Evolutionary conservation across 2,329 filamentous ascomycete genomes (phyloP), one percentile per base, ranked within the genome.

Genomic region (Aspergillus amoenus): DNA sequence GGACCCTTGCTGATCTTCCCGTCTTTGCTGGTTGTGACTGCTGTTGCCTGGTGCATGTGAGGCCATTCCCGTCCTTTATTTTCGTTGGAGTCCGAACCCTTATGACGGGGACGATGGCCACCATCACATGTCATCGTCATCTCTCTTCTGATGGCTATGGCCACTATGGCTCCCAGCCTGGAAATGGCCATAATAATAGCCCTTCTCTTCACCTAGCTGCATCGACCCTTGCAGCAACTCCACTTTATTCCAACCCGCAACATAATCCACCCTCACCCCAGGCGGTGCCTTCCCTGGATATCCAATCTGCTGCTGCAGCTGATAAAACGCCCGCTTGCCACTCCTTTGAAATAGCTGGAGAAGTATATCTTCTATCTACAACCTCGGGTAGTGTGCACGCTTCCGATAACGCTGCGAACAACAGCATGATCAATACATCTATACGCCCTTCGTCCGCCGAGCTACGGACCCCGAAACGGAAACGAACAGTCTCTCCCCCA

Each of bases 81-180:
- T 52, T 39, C 34, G 50, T 49, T 56, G 45, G 17, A 54, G 50
- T 46, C 43, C 42, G 40, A 40, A 43, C 52, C 53, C 56, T 58
- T 50, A 61, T 62, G 58, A 54, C 54, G 47, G 34, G 30, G 40
- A 44, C 45, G 17, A 61, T 61, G 54, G 37, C 62, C 22, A 61
- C 66, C 48, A 60, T 70, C 69, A 71, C 68, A 70, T 70, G 69
- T 55, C 61, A 61, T 61, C 62, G 53, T 56, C 56, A 61, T 55
- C 50, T 63, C 57, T 54, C 63, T 43, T 52, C 56, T 17, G 56
- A 58, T 56, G 61, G 57, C 55, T 56, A 54, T 50, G 37, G 41
- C 34, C 37, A 58, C 37, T 55, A 42, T 43, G 41, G 46, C 21
- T 22, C 47, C 44, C 57, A 56, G 17, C 37, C 37, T 21, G 50